Conservation (phyloP, 371 early-diverging fungal genomes). For the Conidiobolus incongruus region DNA sequence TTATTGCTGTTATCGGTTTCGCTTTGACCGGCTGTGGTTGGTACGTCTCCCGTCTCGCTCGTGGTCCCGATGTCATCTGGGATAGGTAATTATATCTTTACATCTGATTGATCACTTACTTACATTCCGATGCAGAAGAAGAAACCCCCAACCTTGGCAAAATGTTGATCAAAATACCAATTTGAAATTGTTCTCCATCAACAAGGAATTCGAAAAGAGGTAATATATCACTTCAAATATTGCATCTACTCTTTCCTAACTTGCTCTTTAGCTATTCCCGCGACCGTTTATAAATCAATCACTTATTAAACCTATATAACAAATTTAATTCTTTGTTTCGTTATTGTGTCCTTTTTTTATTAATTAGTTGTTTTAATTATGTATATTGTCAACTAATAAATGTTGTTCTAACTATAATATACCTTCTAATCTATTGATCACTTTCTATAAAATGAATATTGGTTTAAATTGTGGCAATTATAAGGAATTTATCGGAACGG, state of each 20-base stretch:
- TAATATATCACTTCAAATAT: neutral
- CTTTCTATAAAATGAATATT: too few relatives aligned
- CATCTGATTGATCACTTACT: neutral
- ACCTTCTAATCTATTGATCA: too few relatives aligned
- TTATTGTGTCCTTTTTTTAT: neutral
- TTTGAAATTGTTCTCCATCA: constrained; percentile 32
- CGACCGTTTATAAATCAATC: constrained; percentile 30
- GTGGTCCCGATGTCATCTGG: constrained; percentile 42
- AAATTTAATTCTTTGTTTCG: constrained; percentile 17
- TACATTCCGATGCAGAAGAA: constrained; percentile 9
- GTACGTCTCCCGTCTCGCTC: constrained; percentile 29
- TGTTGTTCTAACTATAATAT: too few relatives aligned
- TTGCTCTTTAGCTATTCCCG: constrained; percentile 24
- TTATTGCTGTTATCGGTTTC: constrained; percentile 29
- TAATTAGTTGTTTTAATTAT: neutral
- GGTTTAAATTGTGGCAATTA: too few relatives aligned
- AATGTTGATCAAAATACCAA: constrained; percentile 37
- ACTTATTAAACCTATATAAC: constrained; percentile 31
- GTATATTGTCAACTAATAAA: too few relatives aligned
- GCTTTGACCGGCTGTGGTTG: constrained; percentile 30
- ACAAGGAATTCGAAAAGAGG: constrained; percentile 11
- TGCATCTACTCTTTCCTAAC: neutral
- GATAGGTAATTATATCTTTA: constrained; percentile 8
- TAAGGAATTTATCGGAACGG: too few relatives aligned
- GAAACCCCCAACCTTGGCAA: constrained; percentile 44